phyloP scores from a whole-genome alignment of 179 eudicot species.

The Spergularia azorica region DNA sequence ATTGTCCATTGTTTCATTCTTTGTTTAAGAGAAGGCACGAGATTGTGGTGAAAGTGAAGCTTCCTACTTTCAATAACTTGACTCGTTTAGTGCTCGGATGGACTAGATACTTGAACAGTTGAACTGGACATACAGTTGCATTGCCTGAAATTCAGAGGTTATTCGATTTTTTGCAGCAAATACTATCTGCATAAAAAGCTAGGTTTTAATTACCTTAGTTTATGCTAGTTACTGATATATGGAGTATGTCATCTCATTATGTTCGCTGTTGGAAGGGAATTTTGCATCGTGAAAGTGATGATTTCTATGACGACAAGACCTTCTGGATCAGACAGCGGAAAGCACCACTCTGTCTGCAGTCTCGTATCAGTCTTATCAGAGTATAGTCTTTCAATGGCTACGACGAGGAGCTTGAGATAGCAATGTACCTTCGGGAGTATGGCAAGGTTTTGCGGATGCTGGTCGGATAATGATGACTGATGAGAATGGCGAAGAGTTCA shows the following conservation, averaged over 20 bases:
- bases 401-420: constrained; percentile 4
- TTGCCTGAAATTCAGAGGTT: constrained; percentile 11
- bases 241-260: too few species aligned
- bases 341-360: constrained; percentile 7
- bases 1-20: not conserved
- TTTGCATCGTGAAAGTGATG: not conserved
- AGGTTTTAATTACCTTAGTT: not conserved
- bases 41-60: not conserved
- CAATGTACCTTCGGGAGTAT: constrained; percentile 9
- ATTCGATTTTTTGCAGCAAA: not conserved
- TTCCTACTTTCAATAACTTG: constrained; percentile 27
- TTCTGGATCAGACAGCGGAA: constrained; percentile 17
- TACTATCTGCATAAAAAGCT: too few species aligned
- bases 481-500: not conserved
- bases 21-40: constrained; percentile 2
- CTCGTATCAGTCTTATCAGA: constrained; percentile 5
- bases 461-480: not conserved
- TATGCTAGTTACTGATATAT: too few species aligned
- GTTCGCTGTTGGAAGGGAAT: not conserved
- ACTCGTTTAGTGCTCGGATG: constrained; percentile 17
- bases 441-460: constrained; percentile 12
- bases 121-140: not conserved
- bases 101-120: not conserved
- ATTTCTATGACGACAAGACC: not conserved
- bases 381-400: not conserved